Evolutionary conservation across 768 basidiomycete genomes (phyloP), one percentile per base, ranked within the genome.

Genomic region (Tylopilus plumbeoviolaceoides): DNA sequence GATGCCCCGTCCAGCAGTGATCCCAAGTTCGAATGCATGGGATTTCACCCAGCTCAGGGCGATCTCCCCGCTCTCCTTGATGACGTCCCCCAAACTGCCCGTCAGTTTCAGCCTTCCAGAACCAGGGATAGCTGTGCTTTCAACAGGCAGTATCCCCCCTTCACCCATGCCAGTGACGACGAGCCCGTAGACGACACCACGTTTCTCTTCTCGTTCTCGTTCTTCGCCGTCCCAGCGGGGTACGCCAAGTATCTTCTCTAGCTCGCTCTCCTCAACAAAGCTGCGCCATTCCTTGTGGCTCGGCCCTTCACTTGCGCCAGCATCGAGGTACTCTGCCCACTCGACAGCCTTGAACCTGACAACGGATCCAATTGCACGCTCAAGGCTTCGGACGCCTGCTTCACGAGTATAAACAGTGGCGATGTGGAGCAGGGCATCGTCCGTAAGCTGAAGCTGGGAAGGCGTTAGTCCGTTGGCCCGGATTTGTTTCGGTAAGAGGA

Each of bases 1-100:
- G 33, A 87, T 81, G 33, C 79, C 72, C 44, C 82, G 79, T 30
- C 78, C 74, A 51, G 81, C 80, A 10, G 90, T 91, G 65, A 92
- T 82, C 39, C 86, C 81, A 55, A 92, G 67, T 40, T 87, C 85
- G 67, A 87, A 91, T 7, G 90, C 85, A 60, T 92, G 82, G 17
- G 81, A 81, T 74, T 90, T 91, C 17, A 95, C 91, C 92, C 94
- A 97, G 65, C 89, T 93, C 61, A 97, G 72, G 2, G 91, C 91
- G 42, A 98, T 75, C 64, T 91, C 89, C 8, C 85, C 92, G 55
- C 89, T 91, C 73, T 98, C 94, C 67, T 88, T 88, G 72, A 97
- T 93, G 17, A 94, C 91, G 48, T 92, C 91, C 5, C 93, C 93
- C 40, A 95, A 69, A 60, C 84, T 85, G 5, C 93, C 93, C 0